Evolutionary conservation across 148 eudicot genomes (phyloP), one percentile per base, ranked within the genome.

Genomic region (Vaccinium myrtillus): DNA sequence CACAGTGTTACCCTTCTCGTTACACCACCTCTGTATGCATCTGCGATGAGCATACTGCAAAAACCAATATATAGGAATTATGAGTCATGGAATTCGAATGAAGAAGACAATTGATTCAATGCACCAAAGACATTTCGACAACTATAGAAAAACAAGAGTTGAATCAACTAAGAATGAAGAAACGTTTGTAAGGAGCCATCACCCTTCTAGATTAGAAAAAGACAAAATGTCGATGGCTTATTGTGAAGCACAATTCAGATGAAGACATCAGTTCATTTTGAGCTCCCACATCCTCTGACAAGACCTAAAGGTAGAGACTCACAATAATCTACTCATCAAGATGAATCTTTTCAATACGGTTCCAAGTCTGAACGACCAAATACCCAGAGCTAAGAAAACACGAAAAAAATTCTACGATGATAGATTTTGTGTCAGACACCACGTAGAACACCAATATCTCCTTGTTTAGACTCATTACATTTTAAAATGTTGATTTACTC

Each of bases 11-110:
- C 98, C 96, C 88, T 95, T 95, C 86, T 93, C 98, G 14, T 95
- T 92, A 82, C 98, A 95, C 98, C 98, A 95, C 83, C 91, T 92
- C 56, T 95, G 98, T 32, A 95, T 89, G 78, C 98, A 95, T 93
- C 90, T 91, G 43, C 95, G 95, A 69, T 95, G 98, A 89, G 98
- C 98, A 86, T 95, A 93, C 98, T 95, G 90, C 87, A 90, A 83
- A 86, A 85, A 88, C 56, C 11, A 83, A 69, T 43, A 88, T 14
- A 61, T 36, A 19, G 53, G 53, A 77, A 78, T 27, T 75, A 5
- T 0, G 14, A 43, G 11, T 49, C 16, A 46, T 21, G 36, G 21
- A 49, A 81, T 25, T 46, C 46, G 59, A 58, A 48, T 6, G 65
- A 3, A 58, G 25, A 25, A 65, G 30, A 78, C 1, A 51, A 83